phyloP scores from a whole-genome alignment of 352 stramenopile genomes.

The Pythium chondricola region DNA sequence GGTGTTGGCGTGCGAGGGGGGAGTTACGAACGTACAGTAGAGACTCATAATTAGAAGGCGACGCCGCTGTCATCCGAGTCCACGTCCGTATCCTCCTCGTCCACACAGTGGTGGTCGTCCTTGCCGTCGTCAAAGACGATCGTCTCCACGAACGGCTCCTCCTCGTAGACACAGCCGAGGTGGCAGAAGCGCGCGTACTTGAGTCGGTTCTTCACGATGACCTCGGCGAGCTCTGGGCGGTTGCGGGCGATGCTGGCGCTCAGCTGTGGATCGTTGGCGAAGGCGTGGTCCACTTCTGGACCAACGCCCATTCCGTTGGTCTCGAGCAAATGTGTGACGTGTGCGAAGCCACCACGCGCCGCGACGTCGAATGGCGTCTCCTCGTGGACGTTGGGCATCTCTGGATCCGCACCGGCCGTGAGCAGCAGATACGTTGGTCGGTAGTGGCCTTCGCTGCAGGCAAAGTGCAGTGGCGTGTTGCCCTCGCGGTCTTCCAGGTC shows the following conservation, averaged over 20 bases:
- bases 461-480: conserved; percentile 79
- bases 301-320: conserved; percentile 59
- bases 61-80: conserved; percentile 24
- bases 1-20: too few relatives aligned
- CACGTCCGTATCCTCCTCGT: conserved; percentile 28
- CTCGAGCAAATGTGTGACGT: conserved; percentile 74
- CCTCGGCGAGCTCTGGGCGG: conserved; percentile 56
- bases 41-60: conserved; percentile 2
- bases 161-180: conserved; percentile 53
- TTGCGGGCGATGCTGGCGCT: conserved; percentile 53
- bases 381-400: conserved; percentile 78
- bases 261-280: conserved; percentile 54
- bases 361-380: conserved; percentile 80
- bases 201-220: conserved; percentile 75
- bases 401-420: conserved; percentile 73
- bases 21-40: background rate
- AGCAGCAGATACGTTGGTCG: conserved; percentile 71
- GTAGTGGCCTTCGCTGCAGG: conserved; percentile 69
- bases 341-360: conserved; percentile 49
- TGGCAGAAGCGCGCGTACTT: conserved; percentile 64
- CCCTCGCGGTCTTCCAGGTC: conserved; percentile 70
- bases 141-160: conserved; percentile 18
- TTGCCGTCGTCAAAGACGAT: conserved; percentile 10
- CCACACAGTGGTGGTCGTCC: conserved; percentile 19
- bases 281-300: conserved; percentile 60